A percentile compares a stretch with the other conserved stretches of the same genome.
phyloP scores from a whole-genome alignment of 148 eudicot species.

The Polygonum maritimum region DNA sequence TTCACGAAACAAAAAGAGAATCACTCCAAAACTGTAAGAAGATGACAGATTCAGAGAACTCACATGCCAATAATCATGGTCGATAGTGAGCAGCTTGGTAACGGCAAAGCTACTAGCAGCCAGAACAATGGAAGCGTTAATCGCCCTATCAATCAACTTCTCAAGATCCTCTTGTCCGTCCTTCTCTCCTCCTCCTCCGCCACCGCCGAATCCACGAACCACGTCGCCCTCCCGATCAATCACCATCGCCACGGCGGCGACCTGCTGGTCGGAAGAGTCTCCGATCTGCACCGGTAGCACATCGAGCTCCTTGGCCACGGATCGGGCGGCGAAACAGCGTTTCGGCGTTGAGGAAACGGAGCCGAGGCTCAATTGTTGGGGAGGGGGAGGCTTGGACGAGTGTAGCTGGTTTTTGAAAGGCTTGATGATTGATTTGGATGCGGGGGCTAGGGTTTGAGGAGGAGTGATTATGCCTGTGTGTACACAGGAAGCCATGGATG shows the following conservation, averaged over 20 bases:
- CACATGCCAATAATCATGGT: conserved; percentile 94
- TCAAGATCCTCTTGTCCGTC: conserved; percentile 25
- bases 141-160: conserved; percentile 59
- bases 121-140: conserved; percentile 79
- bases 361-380: not conserved
- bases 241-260: conserved; percentile 16
- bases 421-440: conserved; percentile 8
- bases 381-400: not conserved
- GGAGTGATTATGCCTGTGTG: conserved; percentile 3
- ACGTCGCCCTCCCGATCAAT: conserved; percentile 30
- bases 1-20: not conserved
- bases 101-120: conserved; percentile 81
- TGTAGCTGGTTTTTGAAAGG: conserved; percentile 12
- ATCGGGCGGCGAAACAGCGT: conserved; percentile 18
- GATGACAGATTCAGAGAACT: conserved; percentile 17
- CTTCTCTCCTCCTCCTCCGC: conserved; percentile 19
- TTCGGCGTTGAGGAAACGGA: not conserved
- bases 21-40: not conserved
- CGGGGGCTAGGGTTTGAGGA: conserved; percentile 5
- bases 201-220: conserved; percentile 44
- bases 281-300: conserved; percentile 35
- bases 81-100: conserved; percentile 86
- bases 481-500: not conserved
- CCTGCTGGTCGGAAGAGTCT: conserved; percentile 39
- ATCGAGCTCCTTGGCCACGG: conserved; percentile 32